These are phyloP conservation scores for Cercospora zeina DNA, from an alignment of 2,329 filamentous ascomycete genomes.

Conservation along the genomic window DNA sequence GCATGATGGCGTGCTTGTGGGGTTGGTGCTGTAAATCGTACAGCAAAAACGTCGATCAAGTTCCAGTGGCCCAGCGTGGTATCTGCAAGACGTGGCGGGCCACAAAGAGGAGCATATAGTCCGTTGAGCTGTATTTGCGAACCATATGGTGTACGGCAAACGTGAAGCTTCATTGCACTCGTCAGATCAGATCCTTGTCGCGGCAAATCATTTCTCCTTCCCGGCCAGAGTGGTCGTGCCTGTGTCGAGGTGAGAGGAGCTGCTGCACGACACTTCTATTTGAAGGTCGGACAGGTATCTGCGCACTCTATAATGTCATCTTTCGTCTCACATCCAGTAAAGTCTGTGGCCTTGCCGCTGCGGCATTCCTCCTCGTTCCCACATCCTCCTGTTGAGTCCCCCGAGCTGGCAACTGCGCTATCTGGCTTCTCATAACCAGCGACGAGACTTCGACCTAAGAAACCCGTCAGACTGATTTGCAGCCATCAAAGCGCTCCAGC, in stretches of 20 bases:
- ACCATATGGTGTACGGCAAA: neutral
- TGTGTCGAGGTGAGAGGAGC: neutral
- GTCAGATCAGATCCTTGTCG: neutral
- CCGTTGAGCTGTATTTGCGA: neutral
- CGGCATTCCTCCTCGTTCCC: too few relatives aligned
- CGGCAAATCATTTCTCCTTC: neutral
- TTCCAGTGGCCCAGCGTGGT: neutral
- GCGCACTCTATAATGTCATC: neutral
- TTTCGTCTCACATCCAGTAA: neutral
- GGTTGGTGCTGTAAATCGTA: neutral
- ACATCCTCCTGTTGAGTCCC: too few relatives aligned
- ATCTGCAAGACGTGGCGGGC: neutral
- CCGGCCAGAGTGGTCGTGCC: neutral
- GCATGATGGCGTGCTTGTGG: slow-evolving; percentile 10
- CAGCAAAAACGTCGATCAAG: neutral
- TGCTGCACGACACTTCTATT: neutral
- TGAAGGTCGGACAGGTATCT: neutral
- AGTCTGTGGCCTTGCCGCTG: too few relatives aligned
- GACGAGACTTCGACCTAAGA: neutral
- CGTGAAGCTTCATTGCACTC: neutral
- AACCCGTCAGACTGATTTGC: too few relatives aligned
- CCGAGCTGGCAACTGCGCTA: neutral
- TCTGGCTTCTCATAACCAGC: neutral
- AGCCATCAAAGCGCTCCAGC: neutral
- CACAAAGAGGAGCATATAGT: neutral